These are phyloP conservation scores for Aphanomyces cochlioides DNA, from an alignment of 352 stramenopile genomes.

Conservation along the genomic window DNA sequence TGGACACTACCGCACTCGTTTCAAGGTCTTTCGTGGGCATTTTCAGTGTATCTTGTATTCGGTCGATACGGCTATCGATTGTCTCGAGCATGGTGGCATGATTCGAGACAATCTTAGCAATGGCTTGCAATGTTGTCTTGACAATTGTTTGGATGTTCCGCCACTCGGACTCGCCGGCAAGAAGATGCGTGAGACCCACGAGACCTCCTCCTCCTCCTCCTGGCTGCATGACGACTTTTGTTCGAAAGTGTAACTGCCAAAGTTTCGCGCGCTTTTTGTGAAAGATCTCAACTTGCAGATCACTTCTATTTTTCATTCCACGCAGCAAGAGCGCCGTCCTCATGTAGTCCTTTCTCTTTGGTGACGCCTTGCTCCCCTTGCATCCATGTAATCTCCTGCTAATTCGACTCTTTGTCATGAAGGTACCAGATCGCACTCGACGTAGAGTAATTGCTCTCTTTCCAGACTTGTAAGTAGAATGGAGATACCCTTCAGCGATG, in stretches of 20 bases:
- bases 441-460: no score
- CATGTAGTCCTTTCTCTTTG: no score
- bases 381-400: no score
- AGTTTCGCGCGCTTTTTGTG: no score
- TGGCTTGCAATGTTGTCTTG: conserved; percentile 38
- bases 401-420: no score
- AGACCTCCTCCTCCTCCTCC: not conserved
- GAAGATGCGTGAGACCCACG: conserved; percentile 6
- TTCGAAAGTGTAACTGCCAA: conserved; percentile 10
- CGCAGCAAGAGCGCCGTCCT: no score
- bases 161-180: conserved; percentile 53
- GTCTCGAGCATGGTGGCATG: conserved; percentile 38
- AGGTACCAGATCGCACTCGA: no score
- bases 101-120: conserved; percentile 40
- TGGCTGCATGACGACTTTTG: not conserved
- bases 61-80: conserved; percentile 29
- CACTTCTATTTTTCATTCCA: no score
- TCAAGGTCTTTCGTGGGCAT: not conserved
- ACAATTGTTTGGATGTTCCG: conserved; percentile 60
- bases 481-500: no score
- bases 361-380: no score
- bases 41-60: not conserved
- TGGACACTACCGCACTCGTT: not conserved
- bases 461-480: no score
- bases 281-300: no score